A percentile compares a stretch with the other conserved stretches of the same genome.
Evolutionary conservation across 768 basidiomycete species (phyloP).

Genomic region (Tricholoma bakamatsutake): DNA sequence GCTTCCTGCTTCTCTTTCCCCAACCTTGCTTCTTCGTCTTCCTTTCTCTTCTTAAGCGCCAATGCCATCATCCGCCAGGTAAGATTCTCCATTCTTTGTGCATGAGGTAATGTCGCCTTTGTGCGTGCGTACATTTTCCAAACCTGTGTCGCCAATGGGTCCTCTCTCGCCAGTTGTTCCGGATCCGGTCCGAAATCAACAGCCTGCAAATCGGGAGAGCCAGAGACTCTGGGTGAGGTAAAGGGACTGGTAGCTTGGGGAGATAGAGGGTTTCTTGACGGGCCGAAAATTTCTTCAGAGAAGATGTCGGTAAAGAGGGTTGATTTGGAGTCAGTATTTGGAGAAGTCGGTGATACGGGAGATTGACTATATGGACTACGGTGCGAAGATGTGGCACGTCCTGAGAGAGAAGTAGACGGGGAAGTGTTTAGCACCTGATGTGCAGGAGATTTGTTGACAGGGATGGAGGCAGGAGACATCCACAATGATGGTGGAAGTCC

Average conservation of each 20-base stretch:
- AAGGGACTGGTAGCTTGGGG: constrained; percentile 46
- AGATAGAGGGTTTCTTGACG: constrained; percentile 29
- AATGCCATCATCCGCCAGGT: constrained; percentile 99
- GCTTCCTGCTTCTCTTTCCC: constrained; percentile 13
- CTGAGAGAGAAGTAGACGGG: constrained; percentile 31
- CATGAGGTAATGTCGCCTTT: constrained; percentile 85
- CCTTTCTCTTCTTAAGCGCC: constrained; percentile 84
- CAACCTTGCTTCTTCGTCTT: constrained; percentile 40
- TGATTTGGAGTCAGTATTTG: constrained; percentile 50
- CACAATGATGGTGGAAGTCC: constrained; percentile 73
- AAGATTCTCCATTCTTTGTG: constrained; percentile 94
- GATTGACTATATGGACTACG: constrained; percentile 28
- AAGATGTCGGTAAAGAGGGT: constrained; percentile 66
- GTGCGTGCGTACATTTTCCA: constrained; percentile 96
- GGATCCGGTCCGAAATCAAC: constrained; percentile 43
- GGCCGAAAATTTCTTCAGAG: constrained; percentile 58
- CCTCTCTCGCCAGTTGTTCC: constrained; percentile 68
- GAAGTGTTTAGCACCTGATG: constrained; percentile 32
- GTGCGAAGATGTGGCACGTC: constrained; percentile 25
- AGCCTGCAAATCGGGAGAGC: constrained; percentile 63
- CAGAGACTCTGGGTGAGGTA: constrained; percentile 59
- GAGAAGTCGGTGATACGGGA: constrained; percentile 36
- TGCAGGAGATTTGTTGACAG: constrained; percentile 36
- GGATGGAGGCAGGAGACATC: constrained; percentile 69
- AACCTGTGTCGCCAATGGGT: constrained; percentile 91